phyloP scores from a whole-genome alignment of 805 yeast genomes.

The Ogataea parapolymorpha region DNA sequence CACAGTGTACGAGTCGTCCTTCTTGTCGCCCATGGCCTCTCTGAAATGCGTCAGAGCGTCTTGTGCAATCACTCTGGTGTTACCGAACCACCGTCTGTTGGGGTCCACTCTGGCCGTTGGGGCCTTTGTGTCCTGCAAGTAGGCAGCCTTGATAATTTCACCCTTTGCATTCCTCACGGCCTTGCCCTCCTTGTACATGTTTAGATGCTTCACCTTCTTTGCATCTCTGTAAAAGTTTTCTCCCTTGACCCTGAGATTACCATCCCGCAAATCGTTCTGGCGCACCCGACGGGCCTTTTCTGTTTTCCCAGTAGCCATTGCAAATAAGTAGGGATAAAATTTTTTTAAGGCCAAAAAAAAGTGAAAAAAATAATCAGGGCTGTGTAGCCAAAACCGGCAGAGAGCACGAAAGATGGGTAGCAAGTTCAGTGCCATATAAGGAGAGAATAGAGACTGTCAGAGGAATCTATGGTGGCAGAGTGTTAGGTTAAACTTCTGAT shows the following conservation, averaged over 20 bases:
- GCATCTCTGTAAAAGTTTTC: constrained; percentile 96
- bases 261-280: constrained; percentile 78
- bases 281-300: constrained; percentile 85
- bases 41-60: constrained; percentile 93
- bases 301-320: constrained; percentile 91
- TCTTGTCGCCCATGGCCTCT: constrained; percentile 86
- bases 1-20: constrained; percentile 80
- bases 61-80: constrained; percentile 95
- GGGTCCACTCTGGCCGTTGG: constrained; percentile 96
- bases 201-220: constrained; percentile 81
- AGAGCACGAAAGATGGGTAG: no score
- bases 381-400: background rate
- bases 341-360: background rate
- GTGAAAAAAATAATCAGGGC: background rate
- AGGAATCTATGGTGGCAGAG: no score
- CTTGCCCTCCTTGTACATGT: constrained; percentile 90
- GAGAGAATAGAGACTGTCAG: no score
- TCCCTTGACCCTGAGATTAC: constrained; percentile 91
- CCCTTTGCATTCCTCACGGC: constrained; percentile 86
- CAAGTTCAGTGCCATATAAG: no score
- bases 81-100: constrained; percentile 96
- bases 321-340: constrained; percentile 3
- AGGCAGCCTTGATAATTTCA: constrained; percentile 83
- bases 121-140: constrained; percentile 77
- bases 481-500: no score